These are phyloP conservation scores for Nicotiana knightiana DNA, from an alignment of 257 asterid genomes.

Conservation along the genomic window DNA sequence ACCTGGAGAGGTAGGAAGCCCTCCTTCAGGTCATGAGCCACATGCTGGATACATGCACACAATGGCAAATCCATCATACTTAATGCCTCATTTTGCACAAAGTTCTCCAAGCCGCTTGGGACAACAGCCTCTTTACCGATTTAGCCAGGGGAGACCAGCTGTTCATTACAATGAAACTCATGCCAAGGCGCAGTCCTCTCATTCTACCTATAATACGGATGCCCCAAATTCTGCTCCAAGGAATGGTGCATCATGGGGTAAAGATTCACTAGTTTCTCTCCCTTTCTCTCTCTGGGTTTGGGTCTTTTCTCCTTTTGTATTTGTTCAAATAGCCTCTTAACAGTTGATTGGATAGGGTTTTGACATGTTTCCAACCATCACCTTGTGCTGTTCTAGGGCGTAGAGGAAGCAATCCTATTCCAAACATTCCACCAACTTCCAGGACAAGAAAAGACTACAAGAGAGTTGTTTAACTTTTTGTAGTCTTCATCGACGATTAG, in stretches of 20 bases:
- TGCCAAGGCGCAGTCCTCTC: slow-evolving; percentile 35
- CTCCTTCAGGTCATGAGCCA: slow-evolving; percentile 40
- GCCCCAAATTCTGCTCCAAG: slow-evolving; percentile 44
- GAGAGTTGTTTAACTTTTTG: slow-evolving; percentile 38
- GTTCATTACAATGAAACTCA: slow-evolving; percentile 47
- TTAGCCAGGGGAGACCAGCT: slow-evolving; percentile 55
- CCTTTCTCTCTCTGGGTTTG: neutral
- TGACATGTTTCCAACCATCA: neutral
- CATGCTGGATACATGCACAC: slow-evolving; percentile 40
- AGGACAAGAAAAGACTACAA: slow-evolving; percentile 67
- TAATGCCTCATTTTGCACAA: slow-evolving; percentile 49
- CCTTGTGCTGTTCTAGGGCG: slow-evolving; percentile 48
- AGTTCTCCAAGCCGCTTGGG: slow-evolving; percentile 69
- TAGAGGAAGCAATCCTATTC: slow-evolving; percentile 51
- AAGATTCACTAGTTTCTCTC: slow-evolving; percentile 6
- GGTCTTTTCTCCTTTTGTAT: neutral
- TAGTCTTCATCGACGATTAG: neutral
- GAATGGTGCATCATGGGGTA: slow-evolving; percentile 47
- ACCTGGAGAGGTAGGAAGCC: slow-evolving; percentile 53
- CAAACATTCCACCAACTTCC: slow-evolving; percentile 48
- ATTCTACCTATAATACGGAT: slow-evolving; percentile 33
- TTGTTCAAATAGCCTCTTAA: neutral
- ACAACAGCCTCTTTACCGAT: slow-evolving; percentile 53
- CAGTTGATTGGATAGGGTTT: neutral
- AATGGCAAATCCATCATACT: slow-evolving; percentile 42